Percentiles rank a stretch among this genome's conserved stretches.
Conservation (phyloP, 2,329 filamentous ascomycete genomes). For the Cylindrodendrum hubeiense region DNA sequence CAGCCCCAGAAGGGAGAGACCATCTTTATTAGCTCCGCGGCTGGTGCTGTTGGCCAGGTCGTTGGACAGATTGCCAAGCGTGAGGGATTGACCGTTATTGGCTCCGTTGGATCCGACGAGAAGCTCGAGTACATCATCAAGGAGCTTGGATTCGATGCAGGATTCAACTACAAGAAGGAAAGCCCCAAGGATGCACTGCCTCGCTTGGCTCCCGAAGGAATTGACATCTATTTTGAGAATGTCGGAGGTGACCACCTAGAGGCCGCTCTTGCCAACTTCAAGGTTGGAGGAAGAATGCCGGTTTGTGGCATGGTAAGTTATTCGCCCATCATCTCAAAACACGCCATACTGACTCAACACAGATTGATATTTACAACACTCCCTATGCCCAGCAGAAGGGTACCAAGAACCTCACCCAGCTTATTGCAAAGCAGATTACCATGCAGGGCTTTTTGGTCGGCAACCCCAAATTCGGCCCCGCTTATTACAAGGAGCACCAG, state of each 20-base stretch:
- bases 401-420: slow-evolving; percentile 72
- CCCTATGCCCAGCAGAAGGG: slow-evolving; percentile 68
- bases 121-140: slow-evolving; percentile 77
- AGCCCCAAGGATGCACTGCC: slow-evolving; percentile 74
- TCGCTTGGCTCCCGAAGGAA: slow-evolving; percentile 79
- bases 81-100: slow-evolving; percentile 83
- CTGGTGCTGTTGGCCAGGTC: slow-evolving; percentile 84
- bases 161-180: slow-evolving; percentile 93
- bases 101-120: slow-evolving; percentile 82
- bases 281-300: slow-evolving; percentile 74
- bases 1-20: slow-evolving; percentile 76
- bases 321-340: accelerated
- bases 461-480: slow-evolving; percentile 74
- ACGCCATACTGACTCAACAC: neutral
- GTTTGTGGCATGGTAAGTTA: slow-evolving; percentile 70
- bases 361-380: slow-evolving; percentile 81
- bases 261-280: slow-evolving; percentile 61
- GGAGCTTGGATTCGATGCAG: slow-evolving; percentile 67
- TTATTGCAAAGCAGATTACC: slow-evolving; percentile 77
- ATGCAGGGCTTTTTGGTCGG: slow-evolving; percentile 83
- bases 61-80: slow-evolving; percentile 88
- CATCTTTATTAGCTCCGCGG: slow-evolving; percentile 84
- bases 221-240: slow-evolving; percentile 76
- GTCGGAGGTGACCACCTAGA: slow-evolving; percentile 66
- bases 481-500: slow-evolving; percentile 78